Base-by-base conservation (phyloP, 1,284 basidiomycete species). In the Ganoderma lingzhi region DNA sequence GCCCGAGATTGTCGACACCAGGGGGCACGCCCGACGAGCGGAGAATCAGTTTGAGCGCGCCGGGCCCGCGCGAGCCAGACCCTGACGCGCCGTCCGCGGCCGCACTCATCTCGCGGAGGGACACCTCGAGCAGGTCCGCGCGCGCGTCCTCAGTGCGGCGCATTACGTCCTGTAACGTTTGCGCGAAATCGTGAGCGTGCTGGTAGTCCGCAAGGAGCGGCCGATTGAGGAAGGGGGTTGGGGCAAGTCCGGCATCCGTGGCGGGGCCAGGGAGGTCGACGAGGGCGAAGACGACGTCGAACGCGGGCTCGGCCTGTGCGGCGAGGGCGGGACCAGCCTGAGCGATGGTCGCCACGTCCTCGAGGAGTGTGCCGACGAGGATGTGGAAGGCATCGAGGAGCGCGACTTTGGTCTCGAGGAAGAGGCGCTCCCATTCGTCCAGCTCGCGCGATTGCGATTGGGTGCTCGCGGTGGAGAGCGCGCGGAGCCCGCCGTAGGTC, bases 201-300 rank as follows among this genome's bases (percentile, higher is more conserved):
- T 93, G 89, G 77, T 93, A 93, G 75, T 94, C 93, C 12, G 84
- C 84, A 17, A 94, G 78, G 32, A 94, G 83, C 15, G 91, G 77
- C 19, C 86, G 86, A 74, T 92, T 86, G 64, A 92, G 84, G 79
- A 91, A 94, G 1, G 92, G 88, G 9, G 83, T 87, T 4, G 77
- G 77, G 30, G 73, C 70, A 17, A 67, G 48, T 48, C 56, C 63
- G 9, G 48, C 53, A 12, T 30, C 60, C 10, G 10, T 48, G 14
- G 44, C 44, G 19, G 53, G 55, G 17, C 65, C 56, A 15, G 62
- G 67, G 23, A 86, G 70, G 19, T 88, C 86, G 23, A 90, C 80
- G 10, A 93, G 80, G 0, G 86, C 81, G 73, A 90, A 90, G 41
- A 93, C 71, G 65, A 88, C 80, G 32, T 85, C 86, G 75, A 92